Evolutionary conservation across 805 yeast genomes (phyloP).

Genomic region (Ogataea ramenticola): DNA sequence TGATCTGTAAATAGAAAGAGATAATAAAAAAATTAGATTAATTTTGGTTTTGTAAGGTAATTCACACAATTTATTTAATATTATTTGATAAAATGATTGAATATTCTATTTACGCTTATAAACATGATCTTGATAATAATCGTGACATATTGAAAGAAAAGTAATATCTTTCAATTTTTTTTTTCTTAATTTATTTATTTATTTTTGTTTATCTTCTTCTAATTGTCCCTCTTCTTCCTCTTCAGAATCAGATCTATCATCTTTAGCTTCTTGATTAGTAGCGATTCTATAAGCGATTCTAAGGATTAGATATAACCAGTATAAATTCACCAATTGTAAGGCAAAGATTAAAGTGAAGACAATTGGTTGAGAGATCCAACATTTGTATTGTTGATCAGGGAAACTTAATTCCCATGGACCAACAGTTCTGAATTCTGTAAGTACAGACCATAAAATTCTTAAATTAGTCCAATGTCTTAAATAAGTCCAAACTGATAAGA

Average conservation of each 20-base stretch:
- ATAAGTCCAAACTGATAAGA: slow-evolving; percentile 75
- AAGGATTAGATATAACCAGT: slow-evolving; percentile 80
- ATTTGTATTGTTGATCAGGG: slow-evolving; percentile 90
- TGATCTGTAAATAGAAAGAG: too few relatives aligned
- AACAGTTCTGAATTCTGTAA: slow-evolving; percentile 79
- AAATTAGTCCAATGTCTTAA: slow-evolving; percentile 82
- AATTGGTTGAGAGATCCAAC: slow-evolving; percentile 91
- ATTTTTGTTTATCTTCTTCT: too few relatives aligned
- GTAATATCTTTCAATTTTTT: too few relatives aligned
- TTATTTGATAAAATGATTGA: too few relatives aligned
- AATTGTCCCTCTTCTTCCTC: slow-evolving; percentile 38
- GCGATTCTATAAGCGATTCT: slow-evolving; percentile 69
- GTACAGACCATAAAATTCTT: slow-evolving; percentile 72
- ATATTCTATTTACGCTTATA: too few relatives aligned
- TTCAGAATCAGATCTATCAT: slow-evolving; percentile 87
- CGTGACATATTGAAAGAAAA: too few relatives aligned
- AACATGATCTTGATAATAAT: too few relatives aligned
- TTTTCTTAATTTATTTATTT: too few relatives aligned
- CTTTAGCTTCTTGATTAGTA: slow-evolving; percentile 53
- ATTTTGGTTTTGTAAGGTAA: too few relatives aligned
- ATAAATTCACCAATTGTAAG: slow-evolving; percentile 76
- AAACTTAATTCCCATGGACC: slow-evolving; percentile 80
- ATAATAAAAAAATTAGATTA: too few relatives aligned
- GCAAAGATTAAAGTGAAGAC: slow-evolving; percentile 73
- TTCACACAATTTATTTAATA: too few relatives aligned